These are phyloP conservation scores for Yarrowia osloensis DNA, from an alignment of 805 yeast species.

Conservation along the genomic window DNA sequence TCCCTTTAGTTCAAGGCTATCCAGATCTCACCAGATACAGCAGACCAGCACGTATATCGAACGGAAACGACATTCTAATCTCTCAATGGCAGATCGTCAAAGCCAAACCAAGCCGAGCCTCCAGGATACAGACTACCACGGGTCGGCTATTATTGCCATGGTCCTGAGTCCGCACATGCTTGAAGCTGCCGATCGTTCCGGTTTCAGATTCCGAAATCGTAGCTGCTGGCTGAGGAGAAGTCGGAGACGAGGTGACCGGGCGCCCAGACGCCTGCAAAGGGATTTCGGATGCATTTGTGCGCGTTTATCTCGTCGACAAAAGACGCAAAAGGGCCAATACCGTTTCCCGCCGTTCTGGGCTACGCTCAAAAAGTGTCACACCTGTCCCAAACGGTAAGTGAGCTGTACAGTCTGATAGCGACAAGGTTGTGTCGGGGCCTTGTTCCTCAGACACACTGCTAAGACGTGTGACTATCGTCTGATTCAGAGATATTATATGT, in stretches of 20 bases:
- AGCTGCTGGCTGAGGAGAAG: neutral
- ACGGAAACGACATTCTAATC: no score
- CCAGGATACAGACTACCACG: neutral
- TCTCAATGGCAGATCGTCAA: no score
- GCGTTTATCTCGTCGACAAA: neutral
- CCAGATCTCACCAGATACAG: no score
- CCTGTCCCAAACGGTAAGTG: neutral
- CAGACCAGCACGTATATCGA: no score
- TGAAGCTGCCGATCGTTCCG: neutral
- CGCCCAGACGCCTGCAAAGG: neutral
- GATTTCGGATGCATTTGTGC: no score
- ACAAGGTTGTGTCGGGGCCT: no score
- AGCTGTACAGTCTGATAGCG: neutral
- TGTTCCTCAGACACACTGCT: no score
- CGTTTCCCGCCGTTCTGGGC: no score
- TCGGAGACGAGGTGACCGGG: neutral
- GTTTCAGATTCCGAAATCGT: slow-evolving; percentile 9
- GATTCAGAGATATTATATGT: neutral
- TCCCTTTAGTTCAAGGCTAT: no score
- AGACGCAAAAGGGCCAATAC: neutral
- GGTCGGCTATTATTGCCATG: neutral
- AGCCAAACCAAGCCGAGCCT: no score
- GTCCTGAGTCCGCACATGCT: neutral
- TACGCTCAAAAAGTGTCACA: neutral
- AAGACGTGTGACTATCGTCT: neutral